These are phyloP conservation scores for Gracilaria gracilis DNA, from an alignment of 23 red algal species.

Conservation along the genomic window DNA sequence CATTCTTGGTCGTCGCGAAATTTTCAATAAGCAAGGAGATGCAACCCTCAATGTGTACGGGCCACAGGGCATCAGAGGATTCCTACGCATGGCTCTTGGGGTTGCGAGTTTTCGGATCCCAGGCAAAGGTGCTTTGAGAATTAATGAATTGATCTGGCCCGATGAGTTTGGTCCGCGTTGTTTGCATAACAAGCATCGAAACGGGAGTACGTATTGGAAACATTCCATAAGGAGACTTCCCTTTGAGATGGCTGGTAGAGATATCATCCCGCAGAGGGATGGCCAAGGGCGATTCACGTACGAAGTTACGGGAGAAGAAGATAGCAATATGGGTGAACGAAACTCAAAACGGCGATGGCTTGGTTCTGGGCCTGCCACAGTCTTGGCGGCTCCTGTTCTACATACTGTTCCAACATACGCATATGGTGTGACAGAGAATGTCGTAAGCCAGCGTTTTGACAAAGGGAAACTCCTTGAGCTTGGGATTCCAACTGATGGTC, in stretches of 20 bases:
- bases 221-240: constrained; percentile 15
- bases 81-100: constrained; percentile 81
- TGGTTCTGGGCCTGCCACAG: constrained; percentile 48
- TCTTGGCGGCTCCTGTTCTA: constrained; percentile 70
- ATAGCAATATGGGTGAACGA: neutral
- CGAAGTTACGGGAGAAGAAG: constrained; percentile 6
- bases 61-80: constrained; percentile 83
- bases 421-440: constrained; percentile 77
- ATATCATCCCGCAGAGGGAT: constrained; percentile 26
- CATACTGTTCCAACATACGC: constrained; percentile 89
- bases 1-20: constrained; percentile 39
- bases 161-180: constrained; percentile 40
- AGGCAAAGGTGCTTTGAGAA: constrained; percentile 49
- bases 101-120: constrained; percentile 61
- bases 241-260: constrained; percentile 42
- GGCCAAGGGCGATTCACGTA: constrained; percentile 47
- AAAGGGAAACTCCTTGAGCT: constrained; percentile 39
- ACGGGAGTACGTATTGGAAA: constrained; percentile 52
- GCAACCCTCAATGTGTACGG: constrained; percentile 84
- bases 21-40: constrained; percentile 19
- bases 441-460: constrained; percentile 49
- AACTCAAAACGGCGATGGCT: constrained; percentile 8
- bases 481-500: constrained; percentile 45
- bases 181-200: constrained; percentile 30
- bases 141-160: constrained; percentile 83